Conservation (phyloP, 2,329 filamentous ascomycete genomes). For the Ceratocystis colombiana region DNA sequence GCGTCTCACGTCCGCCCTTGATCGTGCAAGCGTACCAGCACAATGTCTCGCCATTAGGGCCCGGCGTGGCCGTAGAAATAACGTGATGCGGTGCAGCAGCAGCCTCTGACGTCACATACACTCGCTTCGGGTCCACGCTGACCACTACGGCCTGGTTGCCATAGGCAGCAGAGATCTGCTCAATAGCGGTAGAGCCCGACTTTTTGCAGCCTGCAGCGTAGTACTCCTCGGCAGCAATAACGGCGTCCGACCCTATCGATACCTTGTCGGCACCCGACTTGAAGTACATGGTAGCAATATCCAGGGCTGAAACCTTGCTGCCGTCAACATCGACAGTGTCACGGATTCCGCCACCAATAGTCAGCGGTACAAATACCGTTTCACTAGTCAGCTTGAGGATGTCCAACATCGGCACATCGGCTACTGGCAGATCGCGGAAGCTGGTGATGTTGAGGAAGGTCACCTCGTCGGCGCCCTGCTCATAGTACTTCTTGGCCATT, state of each 20-base stretch:
- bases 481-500: slow-evolving; percentile 87
- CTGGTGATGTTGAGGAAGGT: slow-evolving; percentile 98
- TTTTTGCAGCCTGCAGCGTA: slow-evolving; percentile 59
- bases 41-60: slow-evolving; percentile 64
- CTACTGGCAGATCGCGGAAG: slow-evolving; percentile 88
- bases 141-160: slow-evolving; percentile 96
- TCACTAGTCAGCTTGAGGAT: slow-evolving; percentile 75
- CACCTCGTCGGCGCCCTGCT: slow-evolving; percentile 91
- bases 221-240: slow-evolving; percentile 85
- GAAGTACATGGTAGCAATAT: slow-evolving; percentile 96
- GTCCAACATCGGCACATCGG: slow-evolving; percentile 92
- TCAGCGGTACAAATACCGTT: slow-evolving; percentile 91
- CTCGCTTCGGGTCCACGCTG: slow-evolving; percentile 82
- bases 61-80: slow-evolving; percentile 57
- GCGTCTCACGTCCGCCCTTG: slow-evolving; percentile 87
- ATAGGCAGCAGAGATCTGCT: slow-evolving; percentile 87
- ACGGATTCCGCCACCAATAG: slow-evolving; percentile 88
- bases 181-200: slow-evolving; percentile 78
- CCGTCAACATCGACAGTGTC: slow-evolving; percentile 86
- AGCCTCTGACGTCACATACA: slow-evolving; percentile 66
- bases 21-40: slow-evolving; percentile 99
- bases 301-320: slow-evolving; percentile 73
- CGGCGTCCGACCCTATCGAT: slow-evolving; percentile 89
- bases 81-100: slow-evolving; percentile 60
- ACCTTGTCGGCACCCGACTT: slow-evolving; percentile 95